phyloP scores from a whole-genome alignment of 1,139 yeast species.

The Diutina mesorugosa region DNA sequence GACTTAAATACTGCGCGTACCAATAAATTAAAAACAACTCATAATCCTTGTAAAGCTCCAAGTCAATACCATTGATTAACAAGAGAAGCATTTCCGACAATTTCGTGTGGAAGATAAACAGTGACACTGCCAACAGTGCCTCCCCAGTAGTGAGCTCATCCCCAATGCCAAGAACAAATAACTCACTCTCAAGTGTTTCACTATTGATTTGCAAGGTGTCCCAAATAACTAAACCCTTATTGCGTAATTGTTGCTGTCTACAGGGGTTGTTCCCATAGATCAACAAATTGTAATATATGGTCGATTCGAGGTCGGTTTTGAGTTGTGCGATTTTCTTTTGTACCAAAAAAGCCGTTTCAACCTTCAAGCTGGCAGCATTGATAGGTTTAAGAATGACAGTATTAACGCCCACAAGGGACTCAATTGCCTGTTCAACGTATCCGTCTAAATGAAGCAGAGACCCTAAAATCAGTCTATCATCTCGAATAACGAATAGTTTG shows the following conservation, averaged over 20 bases:
- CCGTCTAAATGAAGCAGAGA: not conserved
- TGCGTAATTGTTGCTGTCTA: constrained; percentile 65
- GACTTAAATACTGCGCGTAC: constrained; percentile 45
- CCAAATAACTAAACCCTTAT: constrained; percentile 46
- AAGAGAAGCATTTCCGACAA: constrained; percentile 59
- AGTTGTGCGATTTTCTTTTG: constrained; percentile 6
- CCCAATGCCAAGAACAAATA: constrained; percentile 19
- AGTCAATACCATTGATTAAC: constrained; percentile 63
- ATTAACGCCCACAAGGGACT: not conserved
- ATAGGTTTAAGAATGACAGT: not conserved
- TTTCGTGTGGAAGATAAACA: constrained; percentile 58
- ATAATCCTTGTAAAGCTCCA: constrained; percentile 61
- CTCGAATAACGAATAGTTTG: constrained; percentile 47
- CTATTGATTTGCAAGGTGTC: constrained; percentile 68
- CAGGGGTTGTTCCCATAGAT: constrained; percentile 63
- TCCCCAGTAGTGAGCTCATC: constrained; percentile 18
- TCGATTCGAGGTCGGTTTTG: constrained; percentile 28
- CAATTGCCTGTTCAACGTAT: not conserved
- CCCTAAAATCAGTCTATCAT: constrained; percentile 36
- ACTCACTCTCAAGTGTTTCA: constrained; percentile 38
- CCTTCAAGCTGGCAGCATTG: not conserved
- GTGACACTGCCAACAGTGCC: constrained; percentile 42
- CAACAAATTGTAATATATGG: constrained; percentile 42
- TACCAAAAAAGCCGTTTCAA: constrained; percentile 6
- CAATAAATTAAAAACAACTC: constrained; percentile 62